phyloP scores from a whole-genome alignment of 2,329 filamentous ascomycete genomes.

The Thyridium curvatum region DNA sequence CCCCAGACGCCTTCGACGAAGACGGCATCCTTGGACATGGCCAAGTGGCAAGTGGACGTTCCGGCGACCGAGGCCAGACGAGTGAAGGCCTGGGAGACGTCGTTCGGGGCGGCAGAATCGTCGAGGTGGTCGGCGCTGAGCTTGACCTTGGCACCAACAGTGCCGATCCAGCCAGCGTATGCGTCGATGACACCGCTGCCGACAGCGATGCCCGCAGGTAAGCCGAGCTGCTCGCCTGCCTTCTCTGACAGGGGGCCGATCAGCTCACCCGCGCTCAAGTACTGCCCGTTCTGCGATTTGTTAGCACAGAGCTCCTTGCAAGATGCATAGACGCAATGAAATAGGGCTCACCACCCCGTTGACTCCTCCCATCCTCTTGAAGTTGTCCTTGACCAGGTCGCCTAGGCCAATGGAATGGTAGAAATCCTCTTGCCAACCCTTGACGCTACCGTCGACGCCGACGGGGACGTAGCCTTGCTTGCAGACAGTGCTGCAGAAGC shows the following conservation, averaged over 20 bases:
- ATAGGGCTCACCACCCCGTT: conserved; percentile 79
- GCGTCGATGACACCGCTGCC: conserved; percentile 97
- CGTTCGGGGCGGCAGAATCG: conserved; percentile 65
- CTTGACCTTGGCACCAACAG: conserved; percentile 92
- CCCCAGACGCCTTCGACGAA: conserved; percentile 97
- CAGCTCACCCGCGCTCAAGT: conserved; percentile 85
- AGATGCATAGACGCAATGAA: conserved; percentile 19
- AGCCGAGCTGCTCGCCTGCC: conserved; percentile 75
- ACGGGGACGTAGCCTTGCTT: conserved; percentile 96
- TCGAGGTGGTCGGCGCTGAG: conserved; percentile 63
- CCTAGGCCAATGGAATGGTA: conserved; percentile 78
- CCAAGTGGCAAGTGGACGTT: conserved; percentile 94
- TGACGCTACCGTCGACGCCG: conserved; percentile 94
- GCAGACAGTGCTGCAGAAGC: conserved; percentile 93
- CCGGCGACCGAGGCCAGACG: conserved; percentile 91
- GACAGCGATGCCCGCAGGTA: conserved; percentile 82
- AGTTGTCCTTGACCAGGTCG: conserved; percentile 79
- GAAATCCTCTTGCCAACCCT: conserved; percentile 98
- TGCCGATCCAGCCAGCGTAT: conserved; percentile 97
- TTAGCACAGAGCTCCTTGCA: not conserved
- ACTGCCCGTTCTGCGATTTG: conserved; percentile 71
- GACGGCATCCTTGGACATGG: conserved; percentile 87
- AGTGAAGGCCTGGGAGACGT: conserved; percentile 87
- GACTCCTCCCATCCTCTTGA: conserved; percentile 89
- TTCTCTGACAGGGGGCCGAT: conserved; percentile 80